Percentiles rank a stretch among this genome's conserved stretches.
Conservation (phyloP, 176 grass and related monocot species). For the Ampelocalamus luodianensis region DNA sequence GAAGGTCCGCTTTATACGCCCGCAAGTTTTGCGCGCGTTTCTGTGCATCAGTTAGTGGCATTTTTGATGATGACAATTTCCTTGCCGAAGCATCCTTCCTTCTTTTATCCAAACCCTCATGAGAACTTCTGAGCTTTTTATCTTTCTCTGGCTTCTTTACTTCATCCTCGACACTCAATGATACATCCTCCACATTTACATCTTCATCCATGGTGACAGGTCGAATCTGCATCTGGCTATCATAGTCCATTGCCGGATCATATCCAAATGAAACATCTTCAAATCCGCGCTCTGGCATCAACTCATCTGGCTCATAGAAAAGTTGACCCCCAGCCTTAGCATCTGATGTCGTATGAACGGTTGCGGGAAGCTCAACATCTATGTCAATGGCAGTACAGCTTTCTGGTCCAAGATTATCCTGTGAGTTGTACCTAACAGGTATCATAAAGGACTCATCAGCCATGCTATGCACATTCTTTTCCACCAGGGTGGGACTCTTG, state of each 20-base stretch:
- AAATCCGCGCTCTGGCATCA: conserved; percentile 71
- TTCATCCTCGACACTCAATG: conserved; percentile 48
- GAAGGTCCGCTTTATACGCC: conserved; percentile 82
- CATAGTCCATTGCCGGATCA: conserved; percentile 90
- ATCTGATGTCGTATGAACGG: conserved; percentile 48
- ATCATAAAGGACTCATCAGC: conserved; percentile 89
- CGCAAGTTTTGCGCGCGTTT: conserved; percentile 86
- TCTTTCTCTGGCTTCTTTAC: conserved; percentile 64
- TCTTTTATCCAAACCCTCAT: conserved; percentile 77
- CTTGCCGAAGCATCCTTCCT: conserved; percentile 64
- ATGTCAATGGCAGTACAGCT: conserved; percentile 71
- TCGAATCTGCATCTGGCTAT: conserved; percentile 62
- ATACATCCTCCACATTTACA: conserved; percentile 51
- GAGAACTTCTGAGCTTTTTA: conserved; percentile 67
- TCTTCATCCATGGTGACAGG: conserved; percentile 54
- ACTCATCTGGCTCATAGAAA: conserved; percentile 84
- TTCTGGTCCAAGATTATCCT: conserved; percentile 57
- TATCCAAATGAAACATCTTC: conserved; percentile 71
- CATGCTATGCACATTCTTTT: conserved; percentile 41
- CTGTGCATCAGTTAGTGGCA: conserved; percentile 69
- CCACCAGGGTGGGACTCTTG: conserved; percentile 44
- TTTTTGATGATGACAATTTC: conserved; percentile 64
- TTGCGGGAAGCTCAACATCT: conserved; percentile 69
- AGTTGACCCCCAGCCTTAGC: conserved; percentile 58
- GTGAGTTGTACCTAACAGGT: conserved; percentile 65